phyloP scores from a whole-genome alignment of 495 filamentous ascomycete genomes.

The Choiromyces venosus region DNA sequence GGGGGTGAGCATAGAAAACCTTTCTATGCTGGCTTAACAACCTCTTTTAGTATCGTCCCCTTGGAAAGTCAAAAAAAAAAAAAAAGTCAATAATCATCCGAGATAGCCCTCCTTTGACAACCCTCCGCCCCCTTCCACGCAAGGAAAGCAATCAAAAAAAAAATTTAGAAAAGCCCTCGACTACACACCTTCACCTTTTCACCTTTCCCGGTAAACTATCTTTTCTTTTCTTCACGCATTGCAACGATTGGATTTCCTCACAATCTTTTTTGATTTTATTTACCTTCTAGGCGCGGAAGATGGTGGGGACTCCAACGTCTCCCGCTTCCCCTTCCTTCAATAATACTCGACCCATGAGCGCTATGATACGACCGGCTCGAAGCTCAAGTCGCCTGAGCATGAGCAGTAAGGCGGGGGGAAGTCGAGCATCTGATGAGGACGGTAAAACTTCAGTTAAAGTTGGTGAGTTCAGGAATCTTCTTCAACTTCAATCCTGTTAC shows the following conservation, averaged over 20 bases:
- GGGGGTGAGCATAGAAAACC: neutral
- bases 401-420: constrained; percentile 72
- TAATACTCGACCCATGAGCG: constrained; percentile 70
- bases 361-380: constrained; percentile 71
- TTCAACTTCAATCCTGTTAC: neutral
- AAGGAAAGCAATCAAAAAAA: neutral
- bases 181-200: neutral
- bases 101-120: constrained; percentile 20
- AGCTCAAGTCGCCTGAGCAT: constrained; percentile 89
- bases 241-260: neutral
- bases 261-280: neutral
- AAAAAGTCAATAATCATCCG: constrained; percentile 36
- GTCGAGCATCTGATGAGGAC: constrained; percentile 89
- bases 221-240: neutral
- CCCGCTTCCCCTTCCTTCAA: constrained; percentile 35
- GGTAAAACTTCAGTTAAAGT: constrained; percentile 97
- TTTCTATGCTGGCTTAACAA: neutral
- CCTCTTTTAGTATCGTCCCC: neutral
- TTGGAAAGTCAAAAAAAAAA: constrained; percentile 8
- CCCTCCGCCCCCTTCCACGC: neutral
- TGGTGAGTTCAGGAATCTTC: constrained; percentile 59
- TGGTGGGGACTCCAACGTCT: constrained; percentile 38
- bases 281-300: constrained; percentile 17
- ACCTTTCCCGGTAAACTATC: neutral
- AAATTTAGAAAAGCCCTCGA: neutral